These are phyloP conservation scores for Colletotrichum sp. DNA, from an alignment of 2,329 filamentous ascomycete species.

Conservation along the genomic window DNA sequence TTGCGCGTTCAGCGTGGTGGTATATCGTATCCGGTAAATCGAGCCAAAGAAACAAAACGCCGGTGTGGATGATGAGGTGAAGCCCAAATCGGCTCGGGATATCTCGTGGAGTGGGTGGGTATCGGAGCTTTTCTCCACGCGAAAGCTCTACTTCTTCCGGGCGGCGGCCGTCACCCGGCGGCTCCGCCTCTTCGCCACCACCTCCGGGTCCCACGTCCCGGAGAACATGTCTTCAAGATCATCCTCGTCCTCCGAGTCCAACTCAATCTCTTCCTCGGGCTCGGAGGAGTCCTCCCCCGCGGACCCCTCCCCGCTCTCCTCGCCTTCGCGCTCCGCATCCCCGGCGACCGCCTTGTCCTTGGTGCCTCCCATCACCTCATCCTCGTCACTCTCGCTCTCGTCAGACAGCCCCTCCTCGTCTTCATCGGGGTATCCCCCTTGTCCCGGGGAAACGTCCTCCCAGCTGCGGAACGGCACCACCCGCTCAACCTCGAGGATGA, in stretches of 20 bases:
- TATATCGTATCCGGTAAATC: background rate
- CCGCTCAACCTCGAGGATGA: conserved; percentile 67
- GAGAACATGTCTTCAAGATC: conserved; percentile 71
- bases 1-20: background rate
- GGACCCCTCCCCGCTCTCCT: background rate
- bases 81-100: background rate
- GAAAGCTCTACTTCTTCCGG: conserved; percentile 11
- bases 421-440: background rate
- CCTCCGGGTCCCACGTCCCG: conserved; percentile 63
- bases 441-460: conserved; percentile 46
- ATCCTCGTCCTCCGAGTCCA: conserved; percentile 69
- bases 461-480: conserved; percentile 58
- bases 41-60: background rate
- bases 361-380: background rate
- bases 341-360: conserved; percentile 1
- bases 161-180: conserved; percentile 34
- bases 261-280: conserved; percentile 48
- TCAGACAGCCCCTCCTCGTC: background rate
- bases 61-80: background rate
- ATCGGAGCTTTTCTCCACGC: background rate
- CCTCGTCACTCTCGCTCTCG: background rate
- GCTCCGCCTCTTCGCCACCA: conserved; percentile 51
- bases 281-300: background rate
- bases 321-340: conserved; percentile 14
- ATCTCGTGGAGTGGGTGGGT: background rate